These are phyloP conservation scores for Trichoderma sp. DNA, from an alignment of 2,329 filamentous ascomycete species.

Conservation along the genomic window DNA sequence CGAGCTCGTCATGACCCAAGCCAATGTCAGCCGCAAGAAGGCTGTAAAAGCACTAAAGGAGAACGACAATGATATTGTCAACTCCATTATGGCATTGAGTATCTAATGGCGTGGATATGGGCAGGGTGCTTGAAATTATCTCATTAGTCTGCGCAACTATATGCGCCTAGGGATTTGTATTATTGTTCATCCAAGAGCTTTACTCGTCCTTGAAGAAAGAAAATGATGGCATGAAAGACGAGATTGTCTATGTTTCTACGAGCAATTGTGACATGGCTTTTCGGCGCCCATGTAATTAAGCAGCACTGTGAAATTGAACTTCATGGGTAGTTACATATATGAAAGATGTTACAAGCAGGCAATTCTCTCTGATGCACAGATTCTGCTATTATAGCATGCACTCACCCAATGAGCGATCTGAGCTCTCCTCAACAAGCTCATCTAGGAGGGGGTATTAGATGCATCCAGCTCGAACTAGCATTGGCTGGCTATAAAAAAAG, in stretches of 20 bases:
- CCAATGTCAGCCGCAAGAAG: conserved; percentile 95
- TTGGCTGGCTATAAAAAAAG: neutral
- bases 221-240: conserved; percentile 4
- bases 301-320: neutral
- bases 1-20: conserved; percentile 97
- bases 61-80: conserved; percentile 99
- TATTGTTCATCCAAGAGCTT: conserved; percentile 27
- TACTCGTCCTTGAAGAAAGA: conserved; percentile 15
- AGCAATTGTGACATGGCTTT: neutral
- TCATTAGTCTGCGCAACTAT: conserved; percentile 29
- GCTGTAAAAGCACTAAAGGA: conserved; percentile 97
- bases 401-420: neutral
- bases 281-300: neutral
- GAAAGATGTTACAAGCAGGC: neutral
- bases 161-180: conserved; percentile 32
- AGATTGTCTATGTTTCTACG: neutral
- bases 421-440: neutral
- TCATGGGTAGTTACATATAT: neutral
- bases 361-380: neutral
- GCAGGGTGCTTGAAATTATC: conserved; percentile 25
- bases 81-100: conserved; percentile 99
- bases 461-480: neutral
- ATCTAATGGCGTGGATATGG: conserved; percentile 51
- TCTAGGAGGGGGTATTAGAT: neutral
- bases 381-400: neutral